Conservation (phyloP, 495 filamentous ascomycete genomes). For the Talaromyces ruber region DNA sequence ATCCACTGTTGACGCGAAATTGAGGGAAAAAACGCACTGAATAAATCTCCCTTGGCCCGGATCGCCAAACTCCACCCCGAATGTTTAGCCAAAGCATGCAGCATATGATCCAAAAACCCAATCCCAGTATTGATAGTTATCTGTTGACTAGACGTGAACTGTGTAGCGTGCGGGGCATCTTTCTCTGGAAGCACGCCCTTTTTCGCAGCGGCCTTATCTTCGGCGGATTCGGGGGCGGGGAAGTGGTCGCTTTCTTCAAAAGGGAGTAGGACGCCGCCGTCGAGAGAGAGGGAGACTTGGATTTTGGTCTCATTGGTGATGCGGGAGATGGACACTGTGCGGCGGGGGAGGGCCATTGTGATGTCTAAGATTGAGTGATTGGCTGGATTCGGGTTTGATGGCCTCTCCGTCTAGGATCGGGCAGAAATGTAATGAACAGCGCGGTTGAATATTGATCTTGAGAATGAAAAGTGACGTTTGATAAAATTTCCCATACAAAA, state of each 20-base stretch:
- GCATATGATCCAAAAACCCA: constrained; percentile 98
- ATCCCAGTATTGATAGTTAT: constrained; percentile 90
- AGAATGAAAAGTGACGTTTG: not conserved
- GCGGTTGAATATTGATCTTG: not conserved
- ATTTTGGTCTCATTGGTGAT: constrained; percentile 97
- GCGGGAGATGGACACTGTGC: constrained; percentile 69
- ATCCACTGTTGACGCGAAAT: not conserved
- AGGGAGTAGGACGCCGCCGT: constrained; percentile 68
- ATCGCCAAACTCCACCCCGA: constrained; percentile 83
- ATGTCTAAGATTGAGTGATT: not conserved
- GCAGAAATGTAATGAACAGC: not conserved
- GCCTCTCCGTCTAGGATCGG: not conserved
- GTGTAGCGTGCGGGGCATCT: constrained; percentile 56
- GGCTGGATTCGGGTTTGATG: not conserved
- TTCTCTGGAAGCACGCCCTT: constrained; percentile 84
- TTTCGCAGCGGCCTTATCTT: constrained; percentile 38
- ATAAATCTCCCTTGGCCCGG: constrained; percentile 75
- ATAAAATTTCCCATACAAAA: not conserved
- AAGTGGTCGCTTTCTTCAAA: constrained; percentile 45
- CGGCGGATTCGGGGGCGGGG: constrained; percentile 26
- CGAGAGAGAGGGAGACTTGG: constrained; percentile 79
- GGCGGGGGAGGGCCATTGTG: constrained; percentile 34
- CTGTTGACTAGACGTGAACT: constrained; percentile 68
- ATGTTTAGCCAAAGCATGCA: constrained; percentile 94
- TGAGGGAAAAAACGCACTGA: constrained; percentile 51